Evolutionary conservation across 208 protist genomes (phyloP), one percentile per base, ranked within the genome.

Genomic region (Endotrypanum monterogeii): DNA sequence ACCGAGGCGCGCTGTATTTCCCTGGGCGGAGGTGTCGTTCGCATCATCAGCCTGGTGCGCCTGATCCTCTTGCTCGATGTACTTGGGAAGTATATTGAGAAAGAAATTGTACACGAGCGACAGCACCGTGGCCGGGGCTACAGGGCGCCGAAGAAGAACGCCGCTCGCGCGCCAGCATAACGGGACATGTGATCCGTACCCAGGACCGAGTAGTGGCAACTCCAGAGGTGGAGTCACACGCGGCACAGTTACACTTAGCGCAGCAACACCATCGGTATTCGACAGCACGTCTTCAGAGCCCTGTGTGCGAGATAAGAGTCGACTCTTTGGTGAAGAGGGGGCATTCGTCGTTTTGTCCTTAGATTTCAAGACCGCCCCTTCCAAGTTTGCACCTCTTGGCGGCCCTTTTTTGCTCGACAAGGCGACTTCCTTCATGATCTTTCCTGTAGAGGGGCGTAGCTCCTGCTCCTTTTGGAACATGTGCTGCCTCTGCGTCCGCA

Each of bases 41-140:
- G 35, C 12, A 18, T 51, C 28, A 7, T 23, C 8, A 0, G 54
- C 0, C 55, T 62, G 54, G 28, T 65, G 62, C 35, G 30, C 32
- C 25, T 62, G n/a, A 28, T 82, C 76, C 37, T 79, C 58, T 25
- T 78, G 35, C 41, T 90, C 84, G 32, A 92, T 55, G 37, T 76
- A 88, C 28, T 82, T 76, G n/a, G 88, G 75, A 25, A 94, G 82
- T 35, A 90, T 77, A 35, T 86, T 77, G 46, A 73, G 37, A 58
- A 94, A 96, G 80, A 96, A 96, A 71, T 89, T 83, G 73, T 88
- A 90, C 5, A 88, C 74, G 16, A 96, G 41, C 9, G 67, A 48
- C 3, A 85, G 51, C 12, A 82, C 56, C 14, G 80, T 79, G 11
- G 78, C 56, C 3, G 63, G 67, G 28, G 86, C 61, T 14, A 94